Percentiles rank a stretch among this genome's conserved stretches.
Conservation (phyloP, 2,329 filamentous ascomycete genomes). For the Westerdykella ornata region DNA sequence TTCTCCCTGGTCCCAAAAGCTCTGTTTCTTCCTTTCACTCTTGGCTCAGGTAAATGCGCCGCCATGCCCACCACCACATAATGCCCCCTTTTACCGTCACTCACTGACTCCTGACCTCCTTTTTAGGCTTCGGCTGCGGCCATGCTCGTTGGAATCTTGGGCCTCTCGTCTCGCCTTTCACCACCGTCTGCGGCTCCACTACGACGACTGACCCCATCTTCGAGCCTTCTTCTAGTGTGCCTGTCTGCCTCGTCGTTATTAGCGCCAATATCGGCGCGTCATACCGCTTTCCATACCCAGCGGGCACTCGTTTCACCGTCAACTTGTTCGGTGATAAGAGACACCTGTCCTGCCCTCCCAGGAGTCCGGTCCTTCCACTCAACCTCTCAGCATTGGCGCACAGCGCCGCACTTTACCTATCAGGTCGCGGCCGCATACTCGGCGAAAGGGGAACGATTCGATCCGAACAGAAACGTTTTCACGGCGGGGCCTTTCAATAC, state of each 20-base stretch:
- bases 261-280: conserved; percentile 19
- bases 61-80: conserved; percentile 1
- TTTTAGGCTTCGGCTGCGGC: conserved; percentile 30
- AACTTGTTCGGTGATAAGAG: conserved; percentile 27
- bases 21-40: conserved; percentile 17
- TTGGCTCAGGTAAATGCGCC: conserved; percentile 20
- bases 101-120: conserved; percentile 17
- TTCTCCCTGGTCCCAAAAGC: conserved; percentile 26
- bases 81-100: conserved; percentile 2
- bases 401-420: conserved; percentile 32
- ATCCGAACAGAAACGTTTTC: conserved; percentile 33
- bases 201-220: conserved; percentile 18
- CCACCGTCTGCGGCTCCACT: conserved; percentile 11
- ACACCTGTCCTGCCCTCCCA: conserved; percentile 23
- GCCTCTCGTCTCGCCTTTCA: conserved; percentile 5
- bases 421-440: conserved; percentile 39
- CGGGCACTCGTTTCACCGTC: conserved; percentile 16
- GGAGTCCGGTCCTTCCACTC: conserved; percentile 28
- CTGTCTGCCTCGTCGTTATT: conserved; percentile 26
- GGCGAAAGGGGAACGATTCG: conserved; percentile 35
- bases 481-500: conserved; percentile 28
- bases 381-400: conserved; percentile 22
- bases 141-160: conserved; percentile 29
- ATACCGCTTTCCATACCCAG: conserved; percentile 10
- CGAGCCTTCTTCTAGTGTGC: conserved; percentile 26